phyloP scores from a whole-genome alignment of 805 yeast species.

The Pichia paraexigua region DNA sequence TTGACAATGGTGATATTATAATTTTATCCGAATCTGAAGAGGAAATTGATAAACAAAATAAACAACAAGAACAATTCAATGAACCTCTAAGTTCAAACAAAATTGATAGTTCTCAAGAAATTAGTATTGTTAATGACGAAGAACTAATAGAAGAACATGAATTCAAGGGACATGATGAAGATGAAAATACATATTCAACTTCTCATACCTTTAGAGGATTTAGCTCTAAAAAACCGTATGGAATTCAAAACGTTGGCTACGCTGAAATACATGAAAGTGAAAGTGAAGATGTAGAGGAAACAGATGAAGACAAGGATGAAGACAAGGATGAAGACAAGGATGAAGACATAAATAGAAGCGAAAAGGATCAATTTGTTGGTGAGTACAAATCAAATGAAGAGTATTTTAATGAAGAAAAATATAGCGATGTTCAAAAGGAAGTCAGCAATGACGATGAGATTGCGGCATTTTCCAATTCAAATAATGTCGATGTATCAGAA shows the following conservation, averaged over 20 bases:
- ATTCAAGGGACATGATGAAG: background rate
- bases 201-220: background rate
- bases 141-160: background rate
- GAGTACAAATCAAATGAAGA: background rate
- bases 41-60: background rate
- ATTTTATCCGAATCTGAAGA: background rate
- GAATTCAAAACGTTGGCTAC: background rate
- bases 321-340: constrained; percentile 3
- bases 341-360: background rate
- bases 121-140: background rate
- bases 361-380: background rate
- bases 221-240: background rate
- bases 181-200: background rate
- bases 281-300: background rate
- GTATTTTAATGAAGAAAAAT: background rate
- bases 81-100: background rate
- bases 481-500: background rate
- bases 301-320: background rate
- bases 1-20: background rate
- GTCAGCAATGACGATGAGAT: background rate
- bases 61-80: background rate
- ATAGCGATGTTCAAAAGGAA: background rate
- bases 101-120: background rate
- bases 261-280: background rate
- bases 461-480: background rate